phyloP scores from a whole-genome alignment of 257 asterid species.

The Voacanga thouarsii region DNA sequence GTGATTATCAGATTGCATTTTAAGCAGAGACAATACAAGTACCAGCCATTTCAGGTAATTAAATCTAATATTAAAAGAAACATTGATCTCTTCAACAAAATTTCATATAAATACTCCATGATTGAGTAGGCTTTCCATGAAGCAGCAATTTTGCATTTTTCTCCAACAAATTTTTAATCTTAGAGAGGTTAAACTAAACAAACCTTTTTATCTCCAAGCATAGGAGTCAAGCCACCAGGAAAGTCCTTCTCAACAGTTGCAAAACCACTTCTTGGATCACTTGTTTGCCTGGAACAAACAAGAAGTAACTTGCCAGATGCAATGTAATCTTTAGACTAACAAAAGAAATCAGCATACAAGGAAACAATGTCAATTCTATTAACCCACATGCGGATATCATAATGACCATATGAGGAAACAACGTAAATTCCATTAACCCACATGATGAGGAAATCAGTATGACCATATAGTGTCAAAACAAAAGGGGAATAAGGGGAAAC shows the following conservation, averaged over 20 bases:
- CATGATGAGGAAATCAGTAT: neutral
- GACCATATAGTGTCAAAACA: too few species aligned
- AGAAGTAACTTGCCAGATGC: neutral
- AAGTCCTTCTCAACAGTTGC: slow-evolving; percentile 85
- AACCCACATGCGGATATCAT: neutral
- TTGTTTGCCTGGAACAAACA: slow-evolving; percentile 66
- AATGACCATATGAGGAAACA: neutral
- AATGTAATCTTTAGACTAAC: neutral
- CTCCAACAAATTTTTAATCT: neutral
- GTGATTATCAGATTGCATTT: neutral
- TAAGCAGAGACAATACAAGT: neutral
- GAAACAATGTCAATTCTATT: neutral
- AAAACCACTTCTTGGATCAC: slow-evolving; percentile 86
- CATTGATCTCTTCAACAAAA: neutral
- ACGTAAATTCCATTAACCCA: too few species aligned
- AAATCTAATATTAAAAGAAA: neutral
- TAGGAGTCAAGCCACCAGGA: slow-evolving; percentile 92
- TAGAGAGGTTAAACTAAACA: slow-evolving; percentile 11
- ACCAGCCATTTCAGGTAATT: neutral
- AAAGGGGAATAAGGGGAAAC: neutral
- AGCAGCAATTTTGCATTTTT: neutral
- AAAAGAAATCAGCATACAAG: neutral
- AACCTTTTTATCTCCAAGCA: slow-evolving; percentile 95
- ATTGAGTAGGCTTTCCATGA: too few species aligned
- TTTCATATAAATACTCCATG: neutral